These are phyloP conservation scores for Massarina eburnea DNA, from an alignment of 2,329 filamentous ascomycete species.

Conservation along the genomic window DNA sequence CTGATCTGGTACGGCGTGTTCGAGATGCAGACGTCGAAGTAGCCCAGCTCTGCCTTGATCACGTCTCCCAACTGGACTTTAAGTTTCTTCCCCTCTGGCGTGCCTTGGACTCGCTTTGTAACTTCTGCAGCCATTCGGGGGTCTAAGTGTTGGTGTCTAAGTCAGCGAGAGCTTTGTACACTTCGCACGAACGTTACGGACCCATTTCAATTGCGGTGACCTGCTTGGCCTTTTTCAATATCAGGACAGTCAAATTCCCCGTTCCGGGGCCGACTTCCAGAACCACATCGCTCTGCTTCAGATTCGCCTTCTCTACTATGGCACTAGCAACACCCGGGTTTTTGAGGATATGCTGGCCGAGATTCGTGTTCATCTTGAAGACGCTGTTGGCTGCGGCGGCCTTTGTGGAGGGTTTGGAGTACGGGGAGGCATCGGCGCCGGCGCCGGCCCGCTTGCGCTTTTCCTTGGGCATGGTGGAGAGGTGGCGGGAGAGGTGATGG, in stretches of 20 bases:
- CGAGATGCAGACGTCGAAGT: conserved; percentile 78
- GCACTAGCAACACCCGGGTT: conserved; percentile 82
- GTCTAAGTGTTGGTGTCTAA: too few species aligned
- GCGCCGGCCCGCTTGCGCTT: conserved; percentile 32
- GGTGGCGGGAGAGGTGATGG: neutral
- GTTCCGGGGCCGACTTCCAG: conserved; percentile 92
- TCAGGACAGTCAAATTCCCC: conserved; percentile 85
- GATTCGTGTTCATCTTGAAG: conserved; percentile 95
- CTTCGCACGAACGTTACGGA: too few species aligned
- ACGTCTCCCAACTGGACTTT: conserved; percentile 90
- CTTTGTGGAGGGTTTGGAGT: conserved; percentile 50
- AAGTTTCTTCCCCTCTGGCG: conserved; percentile 72
- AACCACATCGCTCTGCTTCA: conserved; percentile 86
- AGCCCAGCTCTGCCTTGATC: conserved; percentile 78
- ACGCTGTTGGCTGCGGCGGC: conserved; percentile 70
- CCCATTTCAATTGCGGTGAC: conserved; percentile 86
- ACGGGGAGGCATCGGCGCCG: conserved; percentile 44
- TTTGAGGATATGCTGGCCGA: conserved; percentile 90
- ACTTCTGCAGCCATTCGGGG: conserved; percentile 95
- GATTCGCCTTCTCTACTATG: conserved; percentile 81
- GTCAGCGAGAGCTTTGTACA: too few species aligned
- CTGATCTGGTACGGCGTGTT: conserved; percentile 83
- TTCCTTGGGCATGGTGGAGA: conserved; percentile 49
- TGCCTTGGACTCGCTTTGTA: conserved; percentile 90
- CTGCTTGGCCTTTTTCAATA: conserved; percentile 83